Evolutionary conservation across 768 basidiomycete species (phyloP).

Genomic region (Suillus bovinus): DNA sequence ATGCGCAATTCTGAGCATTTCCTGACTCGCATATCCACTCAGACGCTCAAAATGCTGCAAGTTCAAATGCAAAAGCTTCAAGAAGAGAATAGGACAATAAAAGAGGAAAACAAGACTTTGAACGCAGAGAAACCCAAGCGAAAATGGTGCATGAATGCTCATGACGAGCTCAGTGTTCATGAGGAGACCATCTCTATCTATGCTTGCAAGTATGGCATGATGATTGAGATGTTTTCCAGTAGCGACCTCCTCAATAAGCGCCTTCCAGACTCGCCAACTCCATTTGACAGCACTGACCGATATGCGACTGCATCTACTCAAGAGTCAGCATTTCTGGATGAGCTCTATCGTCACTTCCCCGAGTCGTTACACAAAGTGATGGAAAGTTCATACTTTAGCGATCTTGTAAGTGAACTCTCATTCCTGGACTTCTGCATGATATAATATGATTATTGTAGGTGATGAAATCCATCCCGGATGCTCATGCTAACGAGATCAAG

Average conservation of each 20-base stretch:
- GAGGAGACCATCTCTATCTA: not conserved
- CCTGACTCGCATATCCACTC: too few relatives aligned
- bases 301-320: conserved; percentile 3
- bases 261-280: not conserved
- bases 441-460: not conserved
- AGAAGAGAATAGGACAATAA: too few relatives aligned
- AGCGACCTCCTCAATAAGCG: not conserved
- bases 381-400: conserved; percentile 1
- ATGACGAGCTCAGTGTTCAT: not conserved
- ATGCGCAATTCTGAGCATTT: too few relatives aligned
- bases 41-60: too few relatives aligned
- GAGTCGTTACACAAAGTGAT: not conserved
- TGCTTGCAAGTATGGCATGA: not conserved
- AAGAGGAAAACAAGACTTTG: too few relatives aligned
- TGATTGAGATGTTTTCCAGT: not conserved
- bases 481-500: not conserved
- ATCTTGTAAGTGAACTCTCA: conserved; percentile 3
- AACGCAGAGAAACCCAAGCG: not conserved
- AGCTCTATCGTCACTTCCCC: conserved; percentile 4
- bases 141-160: not conserved
- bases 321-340: not conserved
- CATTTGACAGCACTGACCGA: not conserved
- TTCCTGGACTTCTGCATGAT: not conserved
- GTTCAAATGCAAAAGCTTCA: too few relatives aligned
- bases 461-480: not conserved